Evolutionary conservation across 2,329 filamentous ascomycete genomes (phyloP).

Genomic region (Sclerotinia minor): DNA sequence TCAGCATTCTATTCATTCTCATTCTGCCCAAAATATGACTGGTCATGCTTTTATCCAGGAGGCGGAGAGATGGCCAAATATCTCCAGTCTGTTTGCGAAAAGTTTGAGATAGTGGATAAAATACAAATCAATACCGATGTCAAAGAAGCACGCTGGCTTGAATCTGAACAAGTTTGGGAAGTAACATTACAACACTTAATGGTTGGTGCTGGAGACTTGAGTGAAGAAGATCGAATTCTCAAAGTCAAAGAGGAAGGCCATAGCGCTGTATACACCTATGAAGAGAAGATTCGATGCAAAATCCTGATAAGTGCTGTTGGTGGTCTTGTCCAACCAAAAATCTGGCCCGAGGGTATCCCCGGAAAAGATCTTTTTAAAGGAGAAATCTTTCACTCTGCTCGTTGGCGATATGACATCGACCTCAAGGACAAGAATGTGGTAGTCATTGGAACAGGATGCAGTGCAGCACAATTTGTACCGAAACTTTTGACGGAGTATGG

Average conservation of each 20-base stretch:
- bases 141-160: constrained; percentile 52
- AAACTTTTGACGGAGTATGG: constrained; percentile 46
- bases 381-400: constrained; percentile 57
- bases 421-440: constrained; percentile 56
- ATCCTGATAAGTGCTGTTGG: constrained; percentile 57
- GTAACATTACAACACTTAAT: constrained; percentile 52
- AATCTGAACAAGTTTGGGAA: constrained; percentile 56
- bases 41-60: constrained; percentile 58
- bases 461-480: constrained; percentile 58
- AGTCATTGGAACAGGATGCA: constrained; percentile 59
- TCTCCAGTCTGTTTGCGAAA: constrained; percentile 53
- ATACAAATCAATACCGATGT: constrained; percentile 60
- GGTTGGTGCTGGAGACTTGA: constrained; percentile 55
- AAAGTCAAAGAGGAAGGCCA: constrained; percentile 48
- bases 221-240: constrained; percentile 48
- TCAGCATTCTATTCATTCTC: constrained; percentile 59
- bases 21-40: constrained; percentile 60
- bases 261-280: constrained; percentile 50
- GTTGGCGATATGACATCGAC: constrained; percentile 55
- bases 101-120: constrained; percentile 57
- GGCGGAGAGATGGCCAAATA: constrained; percentile 61
- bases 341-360: constrained; percentile 51
- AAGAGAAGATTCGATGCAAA: constrained; percentile 54
- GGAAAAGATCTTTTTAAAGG: constrained; percentile 56
- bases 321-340: constrained; percentile 55